phyloP scores from a whole-genome alignment of 2,329 filamentous ascomycete genomes.

The Diaporthe aspalathi region DNA sequence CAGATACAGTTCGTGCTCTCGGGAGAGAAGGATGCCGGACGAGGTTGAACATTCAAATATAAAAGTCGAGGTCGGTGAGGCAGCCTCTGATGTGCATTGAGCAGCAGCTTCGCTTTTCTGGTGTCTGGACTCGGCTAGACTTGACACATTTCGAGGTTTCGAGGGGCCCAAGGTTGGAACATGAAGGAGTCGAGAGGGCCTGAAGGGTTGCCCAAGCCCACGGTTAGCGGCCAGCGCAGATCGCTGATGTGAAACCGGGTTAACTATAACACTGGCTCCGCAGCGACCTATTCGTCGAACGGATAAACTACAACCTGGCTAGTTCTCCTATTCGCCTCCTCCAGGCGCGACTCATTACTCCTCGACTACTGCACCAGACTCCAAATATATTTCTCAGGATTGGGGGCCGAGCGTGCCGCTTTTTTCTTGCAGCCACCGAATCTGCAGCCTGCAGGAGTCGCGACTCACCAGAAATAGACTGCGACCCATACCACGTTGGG shows the following conservation, averaged over 20 bases:
- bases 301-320: slow-evolving; percentile 27
- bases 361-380: slow-evolving; percentile 11
- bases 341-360: slow-evolving; percentile 21
- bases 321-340: slow-evolving; percentile 8
- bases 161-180: slow-evolving; percentile 22
- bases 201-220: slow-evolving; percentile 5
- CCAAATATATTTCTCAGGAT: slow-evolving; percentile 5
- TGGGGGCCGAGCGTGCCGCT: slow-evolving; percentile 17
- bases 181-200: slow-evolving; percentile 13
- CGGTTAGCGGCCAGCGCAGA: slow-evolving; percentile 15
- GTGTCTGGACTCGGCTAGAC: slow-evolving; percentile 33
- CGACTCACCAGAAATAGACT: slow-evolving; percentile 9
- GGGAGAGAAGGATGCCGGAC: slow-evolving; percentile 21
- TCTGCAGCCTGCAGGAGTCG: slow-evolving; percentile 4
- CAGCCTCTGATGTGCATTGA: slow-evolving; percentile 18
- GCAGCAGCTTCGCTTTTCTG: slow-evolving; percentile 6
- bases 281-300: slow-evolving; percentile 20
- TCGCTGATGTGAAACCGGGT: slow-evolving; percentile 33
- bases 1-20: slow-evolving; percentile 14
- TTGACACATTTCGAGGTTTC: slow-evolving; percentile 31
- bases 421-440: not conserved
- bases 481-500: not conserved
- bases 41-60: slow-evolving; percentile 32
- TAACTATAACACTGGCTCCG: slow-evolving; percentile 2
- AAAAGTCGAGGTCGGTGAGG: slow-evolving; percentile 22